Evolutionary conservation across 257 asterid genomes (phyloP), one percentile per base, ranked within the genome.

Genomic region (Plantago ovata): DNA sequence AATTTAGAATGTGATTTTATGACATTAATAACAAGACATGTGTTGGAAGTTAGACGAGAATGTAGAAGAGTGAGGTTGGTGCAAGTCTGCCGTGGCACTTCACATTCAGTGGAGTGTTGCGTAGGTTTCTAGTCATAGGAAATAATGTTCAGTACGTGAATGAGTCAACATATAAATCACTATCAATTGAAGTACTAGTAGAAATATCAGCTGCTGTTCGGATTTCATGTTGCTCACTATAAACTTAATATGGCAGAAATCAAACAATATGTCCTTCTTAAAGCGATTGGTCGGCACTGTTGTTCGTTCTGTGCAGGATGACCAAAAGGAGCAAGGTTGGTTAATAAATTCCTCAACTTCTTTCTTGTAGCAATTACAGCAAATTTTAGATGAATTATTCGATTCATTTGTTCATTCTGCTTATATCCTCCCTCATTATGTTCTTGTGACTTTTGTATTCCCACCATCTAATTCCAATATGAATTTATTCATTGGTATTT

Each of bases 301-400:
- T 67, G 97, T 89, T 54, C 91, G 98, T 68, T 88, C 98, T 20
- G 96, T 93, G 64, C 94, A 84, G 65, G 98, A 93, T 70, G 98
- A 89, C 79, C 95, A 93, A 75, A 82, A 76, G 56, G 98, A 88
- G 76, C 95, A 93, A 73, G 96, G 98, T 84, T 38, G 54, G 88
- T 28, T 28, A 3, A 3, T 28, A 8, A 3, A 28, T 3, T 28
- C 36, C 36, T 28, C 36, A 71, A 36, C 38, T 57, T 58, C 38
- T n/a, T n/a, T n/a, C n/a, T n/a, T 45, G 4, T 28, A 28, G 6
- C 7, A 28, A 8, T 28, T 28, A 28, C 36, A 28, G 36, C 36
- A 28, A 28, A 8, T 28, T 28, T 28, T 28, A 8, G 7, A n/a
- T 3, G 2, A 28, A 28, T n/a, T n/a, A n/a, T n/a, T n/a, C n/a